Evolutionary conservation across 2,329 filamentous ascomycete species (phyloP).

Genomic region (Sporothrix schenckii): DNA sequence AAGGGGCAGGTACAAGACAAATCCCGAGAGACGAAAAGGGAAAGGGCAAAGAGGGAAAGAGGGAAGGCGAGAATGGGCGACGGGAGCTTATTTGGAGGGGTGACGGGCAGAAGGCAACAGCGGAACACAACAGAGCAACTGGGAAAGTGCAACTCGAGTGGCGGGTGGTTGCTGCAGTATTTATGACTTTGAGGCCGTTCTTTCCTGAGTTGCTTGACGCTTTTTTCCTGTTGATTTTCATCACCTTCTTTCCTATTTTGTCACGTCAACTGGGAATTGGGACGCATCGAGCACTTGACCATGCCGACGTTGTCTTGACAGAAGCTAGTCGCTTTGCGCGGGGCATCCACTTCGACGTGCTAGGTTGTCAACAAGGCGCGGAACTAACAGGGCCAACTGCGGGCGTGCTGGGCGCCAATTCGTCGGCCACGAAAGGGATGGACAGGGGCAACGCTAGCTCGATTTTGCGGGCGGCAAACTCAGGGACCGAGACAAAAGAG

Average conservation of each 20-base stretch:
- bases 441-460: slow-evolving; percentile 18
- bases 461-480: slow-evolving; percentile 11
- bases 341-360: not conserved
- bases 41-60: not conserved
- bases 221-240: not conserved
- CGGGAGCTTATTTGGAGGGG: slow-evolving; percentile 16
- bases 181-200: slow-evolving; percentile 16
- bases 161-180: slow-evolving; percentile 16
- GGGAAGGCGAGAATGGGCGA: not conserved
- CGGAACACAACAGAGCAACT: not conserved
- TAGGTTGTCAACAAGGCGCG: not conserved
- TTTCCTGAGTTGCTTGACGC: not conserved
- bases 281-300: slow-evolving; percentile 2
- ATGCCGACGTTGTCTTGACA: not conserved
- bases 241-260: not conserved
- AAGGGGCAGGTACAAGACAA: not conserved
- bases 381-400: not conserved
- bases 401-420: not conserved
- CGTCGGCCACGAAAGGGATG: not conserved
- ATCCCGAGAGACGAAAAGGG: not conserved
- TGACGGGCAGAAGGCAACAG: not conserved
- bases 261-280: not conserved
- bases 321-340: too few species aligned
- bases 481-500: not conserved
- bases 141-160: not conserved